These are phyloP conservation scores for Mortierella sp. DNA, from an alignment of 371 early-diverging fungal genomes.

Conservation along the genomic window DNA sequence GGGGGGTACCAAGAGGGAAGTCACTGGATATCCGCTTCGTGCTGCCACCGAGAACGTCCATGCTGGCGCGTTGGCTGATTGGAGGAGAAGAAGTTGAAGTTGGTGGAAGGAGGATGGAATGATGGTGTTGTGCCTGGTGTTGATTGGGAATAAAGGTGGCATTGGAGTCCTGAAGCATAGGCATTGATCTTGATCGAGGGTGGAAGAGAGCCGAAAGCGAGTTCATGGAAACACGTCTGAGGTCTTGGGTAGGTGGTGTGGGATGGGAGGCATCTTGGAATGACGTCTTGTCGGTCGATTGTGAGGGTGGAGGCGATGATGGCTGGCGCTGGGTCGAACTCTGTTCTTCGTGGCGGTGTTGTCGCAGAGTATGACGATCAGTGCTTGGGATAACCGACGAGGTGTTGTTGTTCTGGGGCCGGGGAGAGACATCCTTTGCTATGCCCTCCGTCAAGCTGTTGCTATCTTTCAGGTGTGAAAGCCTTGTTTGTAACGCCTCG, in stretches of 20 bases:
- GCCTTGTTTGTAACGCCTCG: background rate
- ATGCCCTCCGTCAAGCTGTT: background rate
- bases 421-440: background rate
- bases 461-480: background rate
- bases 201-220: constrained; percentile 18
- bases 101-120: background rate
- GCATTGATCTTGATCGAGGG: constrained; percentile 26
- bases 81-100: background rate
- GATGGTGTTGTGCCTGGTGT: background rate
- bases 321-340: no score
- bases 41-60: background rate
- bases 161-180: constrained; percentile 9
- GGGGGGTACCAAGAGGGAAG: background rate
- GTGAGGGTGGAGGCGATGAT: background rate
- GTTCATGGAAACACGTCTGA: background rate
- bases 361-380: background rate
- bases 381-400: background rate
- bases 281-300: background rate
- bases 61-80: background rate
- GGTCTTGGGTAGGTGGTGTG: background rate
- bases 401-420: background rate
- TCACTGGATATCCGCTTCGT: background rate
- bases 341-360: no score
- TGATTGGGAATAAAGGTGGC: background rate
- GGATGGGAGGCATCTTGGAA: background rate